Evolutionary conservation across 768 basidiomycete genomes (phyloP), one percentile per base, ranked within the genome.

Genomic region (Pleurotus salmoneostramineus): DNA sequence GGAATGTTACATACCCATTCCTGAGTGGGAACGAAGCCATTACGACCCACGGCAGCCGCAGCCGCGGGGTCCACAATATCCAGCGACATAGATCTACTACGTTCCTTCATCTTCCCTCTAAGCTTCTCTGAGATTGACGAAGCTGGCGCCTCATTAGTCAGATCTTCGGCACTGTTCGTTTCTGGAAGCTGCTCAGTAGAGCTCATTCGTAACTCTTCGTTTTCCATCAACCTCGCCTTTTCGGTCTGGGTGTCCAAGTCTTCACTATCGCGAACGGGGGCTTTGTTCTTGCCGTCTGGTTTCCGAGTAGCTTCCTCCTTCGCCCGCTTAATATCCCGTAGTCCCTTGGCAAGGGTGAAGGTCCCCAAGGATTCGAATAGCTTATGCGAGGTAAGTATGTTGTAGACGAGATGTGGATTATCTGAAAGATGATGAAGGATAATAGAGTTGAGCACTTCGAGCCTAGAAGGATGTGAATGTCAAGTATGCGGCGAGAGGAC

Each of bases 21-120:
- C 69, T 97, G 93, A 3, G 94, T 97, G 8, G 97, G 95, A 6
- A 95, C 78, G 71, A 98, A 99, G 2, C 94, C 93, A 69, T 93
- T 95, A 62, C 89, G 80, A 32, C 94, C 94, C 14, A 95, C 82
- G 10, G 85, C 87, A 14, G 77, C 76, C 33, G 82, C 78, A n/a
- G 88, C 84, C 21, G 84, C 72, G 33, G 83, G 81, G 58, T 93
- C 89, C 49, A 88, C 66, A 58, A 72, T 77, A 58, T 81, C 75
- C 27, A 84, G 74, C 35, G 79, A 76, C n/a, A 78, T 61, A 5
- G 83, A 86, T 27, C 82, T 73, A 45, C 12, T 55, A 34, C 88
- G 81, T 64, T 87, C 91, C 62, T 83, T 83, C 89, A 94, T 90
- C 75, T 98, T 99, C 0, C 96, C 96, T 60, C 89, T 78, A 0